Percentiles rank a stretch among this genome's conserved stretches.
These are phyloP conservation scores for Saururus chinensis DNA, from an alignment of 164 flowering plant species.

Conservation along the genomic window DNA sequence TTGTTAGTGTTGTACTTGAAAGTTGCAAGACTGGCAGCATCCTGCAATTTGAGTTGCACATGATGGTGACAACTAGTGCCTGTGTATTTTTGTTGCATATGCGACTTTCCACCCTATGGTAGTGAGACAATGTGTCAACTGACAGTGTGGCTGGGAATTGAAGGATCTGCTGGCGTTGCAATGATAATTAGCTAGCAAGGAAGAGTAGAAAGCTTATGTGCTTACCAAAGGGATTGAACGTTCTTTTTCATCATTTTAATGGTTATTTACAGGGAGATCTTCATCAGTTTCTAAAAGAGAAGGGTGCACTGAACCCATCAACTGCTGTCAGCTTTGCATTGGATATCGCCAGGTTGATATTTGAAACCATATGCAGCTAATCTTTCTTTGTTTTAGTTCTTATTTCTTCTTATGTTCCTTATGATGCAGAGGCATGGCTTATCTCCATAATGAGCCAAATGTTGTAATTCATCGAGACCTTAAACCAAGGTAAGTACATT, in stretches of 20 bases:
- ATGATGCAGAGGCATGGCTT: constrained; percentile 82
- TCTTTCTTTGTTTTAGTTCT: background rate
- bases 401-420: constrained; percentile 1
- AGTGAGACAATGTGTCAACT: too few species aligned
- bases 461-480: constrained; percentile 91
- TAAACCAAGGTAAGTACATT: constrained; percentile 74
- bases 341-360: constrained; percentile 85
- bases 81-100: too few species aligned
- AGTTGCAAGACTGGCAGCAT: too few species aligned
- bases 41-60: too few species aligned
- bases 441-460: constrained; percentile 97
- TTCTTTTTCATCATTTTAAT: too few species aligned
- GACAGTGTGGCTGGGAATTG: too few species aligned
- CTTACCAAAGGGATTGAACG: background rate
- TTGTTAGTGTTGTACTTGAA: too few species aligned
- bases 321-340: constrained; percentile 84
- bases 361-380: background rate
- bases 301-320: constrained; percentile 75
- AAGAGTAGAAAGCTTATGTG: background rate
- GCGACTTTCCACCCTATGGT: too few species aligned
- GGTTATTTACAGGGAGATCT: constrained; percentile 72
- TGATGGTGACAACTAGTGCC: too few species aligned
- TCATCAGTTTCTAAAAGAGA: constrained; percentile 89
- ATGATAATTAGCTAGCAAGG: too few species aligned
- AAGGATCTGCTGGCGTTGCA: too few species aligned